Percentiles rank a stretch among this genome's conserved stretches.
Conservation (phyloP, 495 filamentous ascomycete species). For the Penicillium desertorum region DNA sequence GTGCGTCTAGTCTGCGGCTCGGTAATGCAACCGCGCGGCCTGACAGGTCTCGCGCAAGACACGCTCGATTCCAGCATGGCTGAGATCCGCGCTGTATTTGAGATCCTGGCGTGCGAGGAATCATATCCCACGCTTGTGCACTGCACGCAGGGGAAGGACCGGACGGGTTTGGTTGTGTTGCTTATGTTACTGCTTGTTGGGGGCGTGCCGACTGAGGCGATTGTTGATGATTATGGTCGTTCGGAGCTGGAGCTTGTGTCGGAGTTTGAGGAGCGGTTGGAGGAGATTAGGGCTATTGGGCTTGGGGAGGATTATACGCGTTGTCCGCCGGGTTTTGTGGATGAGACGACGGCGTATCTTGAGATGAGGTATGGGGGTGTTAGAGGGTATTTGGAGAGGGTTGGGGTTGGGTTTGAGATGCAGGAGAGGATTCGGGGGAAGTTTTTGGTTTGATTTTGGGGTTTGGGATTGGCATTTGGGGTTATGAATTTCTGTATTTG, state of each 20-base stretch:
- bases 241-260: conserved; percentile 59
- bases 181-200: conserved; percentile 60
- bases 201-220: conserved; percentile 52
- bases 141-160: conserved; percentile 88
- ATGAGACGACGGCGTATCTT: conserved; percentile 50
- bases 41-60: conserved; percentile 64
- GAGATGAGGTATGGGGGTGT: conserved; percentile 59
- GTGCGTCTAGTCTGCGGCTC: conserved; percentile 63
- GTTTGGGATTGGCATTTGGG: neutral
- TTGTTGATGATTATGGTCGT: conserved; percentile 66
- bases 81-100: conserved; percentile 62
- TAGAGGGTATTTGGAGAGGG: conserved; percentile 56
- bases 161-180: conserved; percentile 71
- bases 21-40: conserved; percentile 66
- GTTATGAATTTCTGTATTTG: conserved; percentile 13
- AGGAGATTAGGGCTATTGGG: conserved; percentile 67
- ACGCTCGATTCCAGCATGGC: conserved; percentile 60
- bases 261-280: conserved; percentile 60
- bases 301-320: conserved; percentile 66
- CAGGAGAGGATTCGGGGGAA: conserved; percentile 36
- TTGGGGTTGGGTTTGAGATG: conserved; percentile 52
- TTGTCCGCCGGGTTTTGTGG: conserved; percentile 58
- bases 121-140: conserved; percentile 67
- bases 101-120: conserved; percentile 42
- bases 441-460: conserved; percentile 20